These are phyloP conservation scores for Rubia tinctorum DNA, from an alignment of 305 asterid genomes.

Conservation along the genomic window DNA sequence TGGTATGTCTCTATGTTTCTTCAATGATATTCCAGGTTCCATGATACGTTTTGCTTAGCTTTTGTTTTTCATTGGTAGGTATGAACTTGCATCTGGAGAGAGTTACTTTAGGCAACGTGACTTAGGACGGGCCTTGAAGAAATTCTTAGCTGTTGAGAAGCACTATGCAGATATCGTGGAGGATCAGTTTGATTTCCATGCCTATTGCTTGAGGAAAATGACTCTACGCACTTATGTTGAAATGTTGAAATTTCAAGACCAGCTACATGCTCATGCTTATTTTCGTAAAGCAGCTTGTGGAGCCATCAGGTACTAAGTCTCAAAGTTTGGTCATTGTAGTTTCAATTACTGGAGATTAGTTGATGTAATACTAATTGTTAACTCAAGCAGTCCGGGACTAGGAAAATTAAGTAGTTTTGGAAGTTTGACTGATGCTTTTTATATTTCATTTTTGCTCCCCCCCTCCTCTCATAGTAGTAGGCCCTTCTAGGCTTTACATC, in stretches of 20 bases:
- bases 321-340: background rate
- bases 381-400: constrained; percentile 6
- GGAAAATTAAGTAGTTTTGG: constrained; percentile 1
- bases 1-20: constrained; percentile 51
- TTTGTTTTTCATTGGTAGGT: constrained; percentile 43
- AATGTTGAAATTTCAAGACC: constrained; percentile 93
- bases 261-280: constrained; percentile 88
- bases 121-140: constrained; percentile 96
- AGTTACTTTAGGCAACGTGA: constrained; percentile 90
- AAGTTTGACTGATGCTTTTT: background rate
- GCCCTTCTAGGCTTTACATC: constrained; percentile 9
- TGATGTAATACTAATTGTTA: constrained; percentile 9
- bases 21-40: background rate
- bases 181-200: constrained; percentile 98
- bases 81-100: constrained; percentile 95
- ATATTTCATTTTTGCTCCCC: background rate
- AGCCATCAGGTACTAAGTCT: constrained; percentile 57
- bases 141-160: constrained; percentile 92
- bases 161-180: constrained; percentile 96
- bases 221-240: constrained; percentile 88
- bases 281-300: constrained; percentile 96
- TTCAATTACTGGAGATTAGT: constrained; percentile 15
- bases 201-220: constrained; percentile 98
- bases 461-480: background rate
- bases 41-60: constrained; percentile 1